These are phyloP conservation scores for Cutaneotrichosporon sp. DNA, from an alignment of 1,284 basidiomycete genomes.

Conservation along the genomic window DNA sequence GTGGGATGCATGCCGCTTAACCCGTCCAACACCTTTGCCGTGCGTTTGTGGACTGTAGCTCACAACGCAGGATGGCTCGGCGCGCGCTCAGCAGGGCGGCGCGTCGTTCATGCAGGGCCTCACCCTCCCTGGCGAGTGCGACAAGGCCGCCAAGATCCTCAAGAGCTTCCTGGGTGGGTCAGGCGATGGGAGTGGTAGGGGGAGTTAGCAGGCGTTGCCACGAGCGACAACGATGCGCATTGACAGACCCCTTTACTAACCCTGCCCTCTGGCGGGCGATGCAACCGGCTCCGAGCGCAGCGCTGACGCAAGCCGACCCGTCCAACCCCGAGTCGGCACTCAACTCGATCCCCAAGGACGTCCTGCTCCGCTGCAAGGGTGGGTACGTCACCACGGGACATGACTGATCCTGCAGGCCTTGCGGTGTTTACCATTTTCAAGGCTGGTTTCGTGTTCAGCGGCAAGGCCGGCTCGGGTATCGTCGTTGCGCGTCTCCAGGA, in stretches of 20 bases:
- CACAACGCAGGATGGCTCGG: conserved; percentile 32
- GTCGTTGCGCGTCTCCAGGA: conserved; percentile 92
- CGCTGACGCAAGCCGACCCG: conserved; percentile 66
- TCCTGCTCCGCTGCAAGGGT: conserved; percentile 84
- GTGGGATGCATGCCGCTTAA: background rate
- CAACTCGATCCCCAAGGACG: conserved; percentile 90
- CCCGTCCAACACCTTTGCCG: background rate
- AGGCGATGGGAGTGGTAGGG: background rate
- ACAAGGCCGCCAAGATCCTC: conserved; percentile 87
- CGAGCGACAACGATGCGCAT: background rate
- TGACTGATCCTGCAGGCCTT: too few relatives aligned
- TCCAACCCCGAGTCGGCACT: conserved; percentile 81
- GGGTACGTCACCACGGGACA: too few relatives aligned
- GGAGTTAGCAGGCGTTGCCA: background rate
- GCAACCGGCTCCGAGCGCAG: too few relatives aligned
- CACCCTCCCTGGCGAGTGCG: conserved; percentile 76
- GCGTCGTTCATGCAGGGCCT: conserved; percentile 70
- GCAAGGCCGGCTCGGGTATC: conserved; percentile 88
- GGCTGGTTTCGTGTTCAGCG: conserved; percentile 93
- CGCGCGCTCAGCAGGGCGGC: conserved; percentile 38
- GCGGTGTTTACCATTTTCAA: conserved; percentile 90
- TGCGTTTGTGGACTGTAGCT: background rate
- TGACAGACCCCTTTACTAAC: too few relatives aligned
- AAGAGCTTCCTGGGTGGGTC: conserved; percentile 76
- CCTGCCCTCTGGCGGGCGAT: too few relatives aligned